Evolutionary conservation across 805 yeast genomes (phyloP).

Genomic region (Zygotorulaspora chibaensis): DNA sequence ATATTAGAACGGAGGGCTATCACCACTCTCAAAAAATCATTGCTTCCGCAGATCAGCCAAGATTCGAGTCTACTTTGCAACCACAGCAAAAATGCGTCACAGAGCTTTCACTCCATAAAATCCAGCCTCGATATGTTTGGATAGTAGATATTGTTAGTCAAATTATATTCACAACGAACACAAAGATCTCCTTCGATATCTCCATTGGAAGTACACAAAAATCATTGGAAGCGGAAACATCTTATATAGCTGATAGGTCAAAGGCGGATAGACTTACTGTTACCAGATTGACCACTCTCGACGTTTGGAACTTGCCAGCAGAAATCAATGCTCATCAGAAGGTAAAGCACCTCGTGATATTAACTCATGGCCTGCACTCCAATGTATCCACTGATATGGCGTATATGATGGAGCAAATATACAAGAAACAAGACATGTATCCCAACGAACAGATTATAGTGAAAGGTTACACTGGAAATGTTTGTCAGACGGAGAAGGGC

Average conservation of each 20-base stretch:
- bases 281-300: slow-evolving; percentile 51
- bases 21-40: slow-evolving; percentile 47
- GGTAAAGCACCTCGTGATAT: slow-evolving; percentile 56
- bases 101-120: slow-evolving; percentile 60
- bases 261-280: slow-evolving; percentile 42
- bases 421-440: slow-evolving; percentile 38
- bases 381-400: slow-evolving; percentile 73
- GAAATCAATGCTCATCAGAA: slow-evolving; percentile 34
- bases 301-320: slow-evolving; percentile 65
- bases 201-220: slow-evolving; percentile 43
- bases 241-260: slow-evolving; percentile 30
- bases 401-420: slow-evolving; percentile 66
- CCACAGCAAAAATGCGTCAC: slow-evolving; percentile 62
- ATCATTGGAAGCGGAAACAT: slow-evolving; percentile 21
- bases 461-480: slow-evolving; percentile 65
- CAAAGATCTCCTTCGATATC: slow-evolving; percentile 61
- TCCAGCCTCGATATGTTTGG: slow-evolving; percentile 60
- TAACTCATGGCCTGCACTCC: slow-evolving; percentile 78
- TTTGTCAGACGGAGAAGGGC: slow-evolving; percentile 76
- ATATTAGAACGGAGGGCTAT: slow-evolving; percentile 55
- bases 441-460: slow-evolving; percentile 49
- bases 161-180: slow-evolving; percentile 58
- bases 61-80: slow-evolving; percentile 63
- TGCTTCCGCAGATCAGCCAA: slow-evolving; percentile 74
- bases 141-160: slow-evolving; percentile 67